These are phyloP conservation scores for Fallopia convolvulus DNA, from an alignment of 148 eudicot genomes.

Conservation along the genomic window DNA sequence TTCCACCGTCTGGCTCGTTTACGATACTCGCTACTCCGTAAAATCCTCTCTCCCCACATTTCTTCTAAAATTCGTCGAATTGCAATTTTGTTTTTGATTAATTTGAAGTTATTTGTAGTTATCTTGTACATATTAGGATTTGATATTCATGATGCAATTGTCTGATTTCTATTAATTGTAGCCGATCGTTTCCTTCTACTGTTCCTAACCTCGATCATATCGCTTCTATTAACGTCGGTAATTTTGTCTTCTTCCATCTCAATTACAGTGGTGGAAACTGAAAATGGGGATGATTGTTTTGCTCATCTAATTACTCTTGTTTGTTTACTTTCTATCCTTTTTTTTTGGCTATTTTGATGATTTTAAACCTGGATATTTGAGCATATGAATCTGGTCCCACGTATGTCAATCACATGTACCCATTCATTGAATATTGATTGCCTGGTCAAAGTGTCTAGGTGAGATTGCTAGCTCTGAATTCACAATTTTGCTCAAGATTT, in stretches of 20 bases:
- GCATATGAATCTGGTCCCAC: neutral
- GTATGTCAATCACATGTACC: neutral
- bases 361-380: neutral
- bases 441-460: neutral
- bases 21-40: conserved; percentile 59
- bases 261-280: neutral
- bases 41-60: conserved; percentile 15
- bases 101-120: neutral
- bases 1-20: conserved; percentile 95
- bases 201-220: neutral
- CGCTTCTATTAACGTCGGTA: neutral
- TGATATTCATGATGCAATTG: neutral
- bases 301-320: no score
- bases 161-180: neutral
- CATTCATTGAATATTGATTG: neutral
- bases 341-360: neutral
- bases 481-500: neutral
- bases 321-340: no score
- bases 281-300: neutral
- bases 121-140: neutral
- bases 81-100: neutral
- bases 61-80: neutral
- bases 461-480: neutral
- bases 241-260: neutral
- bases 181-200: neutral